phyloP scores from a whole-genome alignment of 495 filamentous ascomycete genomes.

The Hypoxylon crocopeplum region DNA sequence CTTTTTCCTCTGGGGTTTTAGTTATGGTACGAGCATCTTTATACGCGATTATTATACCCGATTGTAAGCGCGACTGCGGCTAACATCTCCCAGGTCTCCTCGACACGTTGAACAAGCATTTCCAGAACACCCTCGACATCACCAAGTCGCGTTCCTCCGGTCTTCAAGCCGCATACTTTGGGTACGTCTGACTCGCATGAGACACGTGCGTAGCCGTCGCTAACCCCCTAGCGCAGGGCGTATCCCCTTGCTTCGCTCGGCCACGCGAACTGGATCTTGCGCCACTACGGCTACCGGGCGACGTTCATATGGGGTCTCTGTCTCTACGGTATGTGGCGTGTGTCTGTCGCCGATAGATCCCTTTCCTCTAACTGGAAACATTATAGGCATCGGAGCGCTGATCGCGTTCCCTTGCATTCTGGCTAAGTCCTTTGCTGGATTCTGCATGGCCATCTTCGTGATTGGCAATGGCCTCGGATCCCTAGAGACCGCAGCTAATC shows the following conservation, averaged over 20 bases:
- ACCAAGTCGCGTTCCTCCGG: slow-evolving; percentile 43
- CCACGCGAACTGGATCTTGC: slow-evolving; percentile 69
- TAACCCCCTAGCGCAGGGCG: slow-evolving; percentile 44
- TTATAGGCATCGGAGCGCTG: slow-evolving; percentile 45
- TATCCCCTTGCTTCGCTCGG: slow-evolving; percentile 67
- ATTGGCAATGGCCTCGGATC: slow-evolving; percentile 73
- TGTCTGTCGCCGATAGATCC: slow-evolving; percentile 38
- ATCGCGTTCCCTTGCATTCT: slow-evolving; percentile 46
- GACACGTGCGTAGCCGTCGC: background rate
- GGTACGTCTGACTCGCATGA: slow-evolving; percentile 24
- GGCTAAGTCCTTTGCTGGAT: slow-evolving; percentile 68
- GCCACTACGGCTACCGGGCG: slow-evolving; percentile 67
- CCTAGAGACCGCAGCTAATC: slow-evolving; percentile 77
- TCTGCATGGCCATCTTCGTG: slow-evolving; percentile 73
- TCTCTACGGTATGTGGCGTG: slow-evolving; percentile 53
- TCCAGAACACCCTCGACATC: slow-evolving; percentile 46
- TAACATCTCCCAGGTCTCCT: slow-evolving; percentile 55
- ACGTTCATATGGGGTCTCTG: slow-evolving; percentile 65
- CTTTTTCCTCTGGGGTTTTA: slow-evolving; percentile 87
- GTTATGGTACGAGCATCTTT: slow-evolving; percentile 58
- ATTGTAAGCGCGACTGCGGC: background rate
- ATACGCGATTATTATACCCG: too few relatives aligned
- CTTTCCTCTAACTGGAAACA: background rate
- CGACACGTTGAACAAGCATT: slow-evolving; percentile 57
- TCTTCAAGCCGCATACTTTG: slow-evolving; percentile 49